Percentiles rank a stretch among this genome's conserved stretches.
These are phyloP conservation scores for Tuber indicum DNA, from an alignment of 495 filamentous ascomycete species.

Conservation along the genomic window DNA sequence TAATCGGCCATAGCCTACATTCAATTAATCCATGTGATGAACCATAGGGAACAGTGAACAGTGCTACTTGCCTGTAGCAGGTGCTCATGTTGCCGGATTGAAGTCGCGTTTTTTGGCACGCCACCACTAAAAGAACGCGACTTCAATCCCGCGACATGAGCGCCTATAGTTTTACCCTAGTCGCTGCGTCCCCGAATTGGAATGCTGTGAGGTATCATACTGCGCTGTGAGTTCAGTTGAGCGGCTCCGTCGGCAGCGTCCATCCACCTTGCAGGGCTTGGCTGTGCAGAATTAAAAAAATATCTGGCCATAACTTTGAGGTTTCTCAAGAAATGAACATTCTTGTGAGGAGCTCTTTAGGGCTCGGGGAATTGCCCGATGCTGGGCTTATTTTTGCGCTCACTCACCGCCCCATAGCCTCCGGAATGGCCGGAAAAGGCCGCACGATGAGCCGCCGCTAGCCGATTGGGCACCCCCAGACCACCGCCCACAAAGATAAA, in stretches of 20 bases:
- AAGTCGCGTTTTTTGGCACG: not conserved
- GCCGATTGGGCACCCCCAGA: not conserved
- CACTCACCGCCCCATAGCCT: not conserved
- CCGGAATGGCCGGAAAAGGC: not conserved
- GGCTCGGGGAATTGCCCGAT: not conserved
- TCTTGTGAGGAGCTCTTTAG: not conserved
- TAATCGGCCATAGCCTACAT: too few species aligned
- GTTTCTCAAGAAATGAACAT: not conserved
- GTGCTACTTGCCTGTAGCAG: too few species aligned
- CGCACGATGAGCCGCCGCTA: not conserved
- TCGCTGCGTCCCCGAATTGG: not conserved
- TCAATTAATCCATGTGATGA: too few species aligned
- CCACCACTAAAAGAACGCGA: too few species aligned
- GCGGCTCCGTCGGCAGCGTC: not conserved
- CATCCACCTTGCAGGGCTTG: not conserved
- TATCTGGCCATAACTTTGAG: not conserved
- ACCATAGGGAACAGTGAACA: too few species aligned
- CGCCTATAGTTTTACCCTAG: not conserved
- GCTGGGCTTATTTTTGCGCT: not conserved
- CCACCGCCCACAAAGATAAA: not conserved
- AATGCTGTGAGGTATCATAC: not conserved
- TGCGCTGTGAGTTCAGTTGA: not conserved
- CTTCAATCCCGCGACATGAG: too few species aligned
- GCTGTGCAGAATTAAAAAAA: not conserved
- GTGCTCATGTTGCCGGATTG: not conserved